Conservation (phyloP, 345 rosid species). For the Gossypium australe region DNA sequence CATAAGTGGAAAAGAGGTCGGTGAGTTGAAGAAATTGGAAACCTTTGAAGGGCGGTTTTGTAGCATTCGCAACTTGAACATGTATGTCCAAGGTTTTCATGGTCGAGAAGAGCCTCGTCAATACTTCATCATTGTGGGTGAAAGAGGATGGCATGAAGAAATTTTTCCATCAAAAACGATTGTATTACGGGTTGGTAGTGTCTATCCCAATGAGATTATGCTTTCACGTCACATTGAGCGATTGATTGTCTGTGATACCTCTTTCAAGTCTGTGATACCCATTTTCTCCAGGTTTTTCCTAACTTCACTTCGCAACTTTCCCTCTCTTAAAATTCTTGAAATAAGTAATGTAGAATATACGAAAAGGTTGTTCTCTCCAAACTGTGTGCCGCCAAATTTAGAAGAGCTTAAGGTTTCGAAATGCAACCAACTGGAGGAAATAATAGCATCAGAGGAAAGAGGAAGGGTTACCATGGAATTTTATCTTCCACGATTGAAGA, state of each 20-base stretch:
- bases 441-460: neutral
- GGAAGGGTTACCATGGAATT: neutral
- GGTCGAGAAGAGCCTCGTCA: neutral
- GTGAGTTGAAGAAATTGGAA: neutral
- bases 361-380: neutral
- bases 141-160: neutral
- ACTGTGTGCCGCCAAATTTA: neutral
- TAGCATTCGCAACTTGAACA: neutral
- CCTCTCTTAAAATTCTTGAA: neutral
- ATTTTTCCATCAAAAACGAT: too few relatives aligned
- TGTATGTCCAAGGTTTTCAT: neutral
- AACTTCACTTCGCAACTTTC: neutral
- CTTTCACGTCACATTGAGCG: neutral
- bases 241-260: accelerated
- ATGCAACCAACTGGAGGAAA: neutral
- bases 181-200: accelerated
- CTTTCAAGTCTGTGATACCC: too few relatives aligned
- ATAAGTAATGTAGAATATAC: neutral
- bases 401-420: neutral
- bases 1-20: neutral
- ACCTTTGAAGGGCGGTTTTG: neutral
- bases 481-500: neutral
- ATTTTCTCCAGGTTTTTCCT: neutral
- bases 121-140: neutral
- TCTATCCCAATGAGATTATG: neutral